Evolutionary conservation across 2,329 filamentous ascomycete species (phyloP).

Genomic region (Beauveria asiatica): DNA sequence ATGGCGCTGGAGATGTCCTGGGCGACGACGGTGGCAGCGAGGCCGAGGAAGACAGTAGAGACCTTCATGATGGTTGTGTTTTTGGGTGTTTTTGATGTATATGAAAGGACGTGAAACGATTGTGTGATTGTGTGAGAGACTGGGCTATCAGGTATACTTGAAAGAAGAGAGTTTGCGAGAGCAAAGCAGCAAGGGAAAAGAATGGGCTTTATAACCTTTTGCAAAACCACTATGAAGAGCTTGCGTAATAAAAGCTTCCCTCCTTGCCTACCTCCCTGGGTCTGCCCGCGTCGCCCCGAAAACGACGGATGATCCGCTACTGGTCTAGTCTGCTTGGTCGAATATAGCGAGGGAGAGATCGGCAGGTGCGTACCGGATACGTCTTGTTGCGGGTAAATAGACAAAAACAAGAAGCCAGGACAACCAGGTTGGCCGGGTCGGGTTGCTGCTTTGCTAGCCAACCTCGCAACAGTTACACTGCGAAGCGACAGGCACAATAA

Average conservation of each 20-base stretch:
- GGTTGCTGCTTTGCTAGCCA: neutral
- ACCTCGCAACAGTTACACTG: neutral
- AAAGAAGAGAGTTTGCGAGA: neutral
- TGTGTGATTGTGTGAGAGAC: neutral
- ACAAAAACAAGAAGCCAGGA: neutral
- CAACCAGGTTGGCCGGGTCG: neutral
- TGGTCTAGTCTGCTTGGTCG: neutral
- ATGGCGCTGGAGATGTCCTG: neutral
- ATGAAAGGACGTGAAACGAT: neutral
- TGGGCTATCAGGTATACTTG: neutral
- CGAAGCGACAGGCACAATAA: neutral
- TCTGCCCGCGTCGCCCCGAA: neutral
- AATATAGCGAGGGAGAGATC: neutral
- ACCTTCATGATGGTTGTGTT: conserved; percentile 7
- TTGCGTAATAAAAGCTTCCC: neutral
- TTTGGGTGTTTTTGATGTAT: neutral
- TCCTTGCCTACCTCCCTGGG: neutral
- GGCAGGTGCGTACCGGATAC: neutral
- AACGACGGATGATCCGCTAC: conserved; percentile 2
- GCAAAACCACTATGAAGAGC: neutral
- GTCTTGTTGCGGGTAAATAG: neutral
- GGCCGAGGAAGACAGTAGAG: conserved; percentile 7
- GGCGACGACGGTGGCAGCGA: conserved; percentile 8
- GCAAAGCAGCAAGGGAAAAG: neutral
- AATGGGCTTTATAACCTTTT: conserved; percentile 2